These are phyloP conservation scores for Lineolata rhizophorae DNA, from an alignment of 495 filamentous ascomycete genomes.

Conservation along the genomic window DNA sequence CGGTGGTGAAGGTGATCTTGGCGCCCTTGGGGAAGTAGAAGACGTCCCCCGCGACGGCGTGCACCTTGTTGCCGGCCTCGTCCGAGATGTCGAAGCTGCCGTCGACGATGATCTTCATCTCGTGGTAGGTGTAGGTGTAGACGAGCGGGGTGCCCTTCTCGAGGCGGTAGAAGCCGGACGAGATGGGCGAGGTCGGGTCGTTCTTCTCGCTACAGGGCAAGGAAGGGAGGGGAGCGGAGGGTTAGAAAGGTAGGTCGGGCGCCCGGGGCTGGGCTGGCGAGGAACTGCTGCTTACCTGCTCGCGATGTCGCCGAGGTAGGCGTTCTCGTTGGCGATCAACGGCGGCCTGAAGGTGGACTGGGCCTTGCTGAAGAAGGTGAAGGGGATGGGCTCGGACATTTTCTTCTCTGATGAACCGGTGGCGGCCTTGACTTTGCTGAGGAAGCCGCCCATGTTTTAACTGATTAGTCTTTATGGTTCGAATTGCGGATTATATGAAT, in stretches of 20 bases:
- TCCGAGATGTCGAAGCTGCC: slow-evolving; percentile 53
- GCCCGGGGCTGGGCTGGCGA: slow-evolving; percentile 1
- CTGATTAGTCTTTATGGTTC: too few relatives aligned
- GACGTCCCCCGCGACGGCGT: slow-evolving; percentile 46
- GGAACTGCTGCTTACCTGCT: slow-evolving; percentile 26
- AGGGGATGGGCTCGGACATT: slow-evolving; percentile 1
- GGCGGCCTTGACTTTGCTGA: slow-evolving; percentile 18
- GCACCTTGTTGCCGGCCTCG: slow-evolving; percentile 46
- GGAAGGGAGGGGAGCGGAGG: slow-evolving; percentile 21
- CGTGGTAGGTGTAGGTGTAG: slow-evolving; percentile 56
- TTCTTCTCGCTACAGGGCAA: too few relatives aligned
- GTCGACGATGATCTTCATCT: slow-evolving; percentile 66
- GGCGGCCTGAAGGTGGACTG: slow-evolving; percentile 46
- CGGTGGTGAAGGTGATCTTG: slow-evolving; percentile 54
- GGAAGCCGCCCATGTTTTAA: slow-evolving; percentile 17
- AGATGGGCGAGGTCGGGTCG: slow-evolving; percentile 42
- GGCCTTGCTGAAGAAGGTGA: slow-evolving; percentile 34
- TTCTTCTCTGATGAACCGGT: slow-evolving; percentile 7
- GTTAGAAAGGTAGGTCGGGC: slow-evolving; percentile 3
- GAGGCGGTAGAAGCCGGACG: slow-evolving; percentile 48
- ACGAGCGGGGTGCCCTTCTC: slow-evolving; percentile 53
- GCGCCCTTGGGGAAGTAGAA: slow-evolving; percentile 62
- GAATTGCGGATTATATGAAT: too few relatives aligned
- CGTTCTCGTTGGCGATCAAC: slow-evolving; percentile 54
- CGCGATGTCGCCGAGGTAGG: slow-evolving; percentile 43